Percentiles rank a stretch among this genome's conserved stretches.
Conservation (phyloP, 2,329 filamentous ascomycete species). For the Pseudogymnoascus sp. region DNA sequence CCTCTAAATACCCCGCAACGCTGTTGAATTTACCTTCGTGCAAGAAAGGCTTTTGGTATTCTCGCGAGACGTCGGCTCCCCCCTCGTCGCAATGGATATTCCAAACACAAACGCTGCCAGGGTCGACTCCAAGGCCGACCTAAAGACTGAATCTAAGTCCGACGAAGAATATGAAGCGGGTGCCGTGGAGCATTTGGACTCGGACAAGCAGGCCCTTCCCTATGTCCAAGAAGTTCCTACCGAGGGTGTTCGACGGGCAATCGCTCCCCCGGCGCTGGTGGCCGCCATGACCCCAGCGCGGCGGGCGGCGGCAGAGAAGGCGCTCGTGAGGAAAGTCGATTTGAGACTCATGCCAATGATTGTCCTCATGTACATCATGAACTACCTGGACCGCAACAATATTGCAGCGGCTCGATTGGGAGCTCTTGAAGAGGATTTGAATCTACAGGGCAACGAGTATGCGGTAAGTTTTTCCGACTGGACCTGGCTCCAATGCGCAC, state of each 20-base stretch:
- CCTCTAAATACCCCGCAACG: neutral
- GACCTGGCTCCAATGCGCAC: neutral
- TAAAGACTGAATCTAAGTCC: neutral
- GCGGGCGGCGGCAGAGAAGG: conserved; percentile 46
- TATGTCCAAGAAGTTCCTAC: neutral
- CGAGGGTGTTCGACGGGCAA: neutral
- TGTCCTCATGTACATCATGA: conserved; percentile 65
- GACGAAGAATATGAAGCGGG: neutral
- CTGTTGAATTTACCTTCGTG: neutral
- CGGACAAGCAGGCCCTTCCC: neutral
- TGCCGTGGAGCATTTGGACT: neutral
- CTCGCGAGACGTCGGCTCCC: neutral
- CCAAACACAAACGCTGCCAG: neutral
- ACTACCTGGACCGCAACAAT: conserved; percentile 57
- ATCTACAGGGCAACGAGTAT: conserved; percentile 37
- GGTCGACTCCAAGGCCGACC: neutral
- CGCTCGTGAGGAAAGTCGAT: conserved; percentile 60
- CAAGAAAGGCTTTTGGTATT: neutral
- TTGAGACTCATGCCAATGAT: conserved; percentile 59
- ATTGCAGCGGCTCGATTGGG: conserved; percentile 50
- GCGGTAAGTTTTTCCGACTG: conserved; percentile 27
- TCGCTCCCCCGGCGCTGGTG: conserved; percentile 10
- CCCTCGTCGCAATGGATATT: neutral
- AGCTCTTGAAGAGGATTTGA: conserved; percentile 41
- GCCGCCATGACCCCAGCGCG: conserved; percentile 43